Evolutionary conservation across 495 filamentous ascomycete species (phyloP), one percentile per base, ranked within the genome.

Genomic region (Bathelium albidoporum): DNA sequence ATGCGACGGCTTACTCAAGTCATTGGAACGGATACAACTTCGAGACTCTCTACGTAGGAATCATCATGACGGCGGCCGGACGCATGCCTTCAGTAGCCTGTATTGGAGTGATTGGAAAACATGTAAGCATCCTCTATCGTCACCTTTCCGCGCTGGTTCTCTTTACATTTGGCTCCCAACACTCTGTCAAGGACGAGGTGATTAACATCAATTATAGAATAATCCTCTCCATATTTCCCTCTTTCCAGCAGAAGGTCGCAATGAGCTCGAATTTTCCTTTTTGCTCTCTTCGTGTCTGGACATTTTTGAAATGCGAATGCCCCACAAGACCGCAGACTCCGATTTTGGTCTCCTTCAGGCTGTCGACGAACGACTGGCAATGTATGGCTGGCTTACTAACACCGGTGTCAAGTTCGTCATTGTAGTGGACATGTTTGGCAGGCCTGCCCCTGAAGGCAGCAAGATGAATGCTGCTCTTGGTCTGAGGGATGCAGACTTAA

Each of bases 331-430:
- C 16, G 80, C 85, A 61, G 91, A 85, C 68, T 80, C 93, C 68
- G 95, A 97, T 70, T 89, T 91, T 62, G 95, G 95, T 7, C 82
- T 97, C 0, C 80, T 98, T 36, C 91, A 97, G 73, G 89, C 89
- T 20, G 79, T 98, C 45, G 95, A 97, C 76, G 95, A 98, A 74
- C 83, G 90, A 12, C 78, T 97, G 24, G 90, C 91, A 20, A 84
- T 87, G 62, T 98, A 97, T 78, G 94, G 94, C 64, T 97, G 89
- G 85, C 80, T 96, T 70, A 97, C 94, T n/a, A 97, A 95, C 73
- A 97, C 95, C 5, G 93, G 92, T 5, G 84, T 93, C 32, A 91
- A 89, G 73, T 83, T 98, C 66, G 84, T 97, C 32, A 84, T 90
- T 43, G 84, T 96, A 0, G 87, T 97, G 16, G 94, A 97, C 73